Evolutionary conservation across 2,329 filamentous ascomycete species (phyloP), one percentile per base, ranked within the genome.

Genomic region (Fonsecaea nubica): DNA sequence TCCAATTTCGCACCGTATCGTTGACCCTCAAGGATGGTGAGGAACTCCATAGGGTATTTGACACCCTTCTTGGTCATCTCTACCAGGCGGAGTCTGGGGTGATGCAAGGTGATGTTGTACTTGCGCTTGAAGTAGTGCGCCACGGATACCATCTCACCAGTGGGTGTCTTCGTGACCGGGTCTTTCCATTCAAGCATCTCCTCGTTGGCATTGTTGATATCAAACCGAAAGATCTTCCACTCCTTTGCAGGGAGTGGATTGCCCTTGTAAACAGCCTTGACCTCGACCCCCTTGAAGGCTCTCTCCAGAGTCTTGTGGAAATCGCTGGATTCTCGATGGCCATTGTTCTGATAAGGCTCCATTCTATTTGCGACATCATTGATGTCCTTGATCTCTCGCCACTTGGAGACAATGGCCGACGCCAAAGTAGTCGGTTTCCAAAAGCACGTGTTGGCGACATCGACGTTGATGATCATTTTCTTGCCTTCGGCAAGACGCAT

Each of bases 371-470:
- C 68, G 48, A 81, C 66, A n/a, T 77, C 70, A 54, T 74, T 67
- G 50, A 75, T 66, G 60, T 80, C 76, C 45, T 73, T 71, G 32
- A 72, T 67, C 15, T 75, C 74, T 30, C 40, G 42, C 3, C 77
- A 71, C 10, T 79, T 69, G 8, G 75, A 74, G 62, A 77, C 73
- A 18, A 79, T 77, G 8, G 76, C 73, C 15, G 75, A 75, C 30
- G 78, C 71, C 13, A 81, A 71, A 8, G 74, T 74, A n/a, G 71
- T 77, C 10, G 76, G 77, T 38, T 82, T 84, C 90, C 92, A 98
- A 80, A 99, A 99, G 12, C 91, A 91, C 0, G 92, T 91, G 75
- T 98, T 97, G 64, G 93, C 90, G 35, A 97, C 90, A 74, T 99
- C 94, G 10, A 96, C 88, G 72, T 97, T 98, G 75, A 99, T 81